Evolutionary conservation across 495 filamentous ascomycete species (phyloP).

Genomic region (Hypoxylon lenormandii): DNA sequence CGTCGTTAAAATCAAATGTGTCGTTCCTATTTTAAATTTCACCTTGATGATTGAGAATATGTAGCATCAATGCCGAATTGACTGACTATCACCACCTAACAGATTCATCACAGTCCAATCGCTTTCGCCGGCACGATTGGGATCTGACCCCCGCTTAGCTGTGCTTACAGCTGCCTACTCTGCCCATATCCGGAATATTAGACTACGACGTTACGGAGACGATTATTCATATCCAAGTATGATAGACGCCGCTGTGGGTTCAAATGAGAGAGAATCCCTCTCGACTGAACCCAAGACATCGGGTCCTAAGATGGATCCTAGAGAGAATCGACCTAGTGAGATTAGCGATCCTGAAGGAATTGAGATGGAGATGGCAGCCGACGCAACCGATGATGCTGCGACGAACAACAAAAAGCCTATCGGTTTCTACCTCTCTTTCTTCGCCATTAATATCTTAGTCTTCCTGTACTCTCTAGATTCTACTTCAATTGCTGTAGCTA

Average conservation of each 20-base stretch:
- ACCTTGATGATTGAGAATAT: background rate
- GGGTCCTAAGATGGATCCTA: slow-evolving; percentile 8
- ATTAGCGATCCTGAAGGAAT: slow-evolving; percentile 10
- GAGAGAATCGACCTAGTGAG: slow-evolving; percentile 6
- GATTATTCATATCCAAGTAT: slow-evolving; percentile 18
- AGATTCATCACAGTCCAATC: no score
- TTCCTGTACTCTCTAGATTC: slow-evolving; percentile 38
- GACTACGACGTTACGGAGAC: background rate
- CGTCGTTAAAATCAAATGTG: background rate
- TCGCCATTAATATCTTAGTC: slow-evolving; percentile 39
- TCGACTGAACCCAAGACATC: slow-evolving; percentile 24
- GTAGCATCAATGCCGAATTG: background rate
- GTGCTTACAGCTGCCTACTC: slow-evolving; percentile 1
- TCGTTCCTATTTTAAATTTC: background rate
- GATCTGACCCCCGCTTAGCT: background rate
- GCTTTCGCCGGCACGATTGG: background rate
- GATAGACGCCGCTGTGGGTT: slow-evolving; percentile 3
- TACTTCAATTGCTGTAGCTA: slow-evolving; percentile 38
- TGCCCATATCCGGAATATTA: background rate
- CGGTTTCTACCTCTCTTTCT: slow-evolving; percentile 39
- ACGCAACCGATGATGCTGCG: slow-evolving; percentile 8
- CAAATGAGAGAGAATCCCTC: slow-evolving; percentile 1
- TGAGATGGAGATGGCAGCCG: slow-evolving; percentile 14
- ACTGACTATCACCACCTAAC: background rate
- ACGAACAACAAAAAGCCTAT: slow-evolving; percentile 20